Evolutionary conservation across 2,329 filamentous ascomycete species (phyloP), one percentile per base, ranked within the genome.

Genomic region (Diplodia mutila): DNA sequence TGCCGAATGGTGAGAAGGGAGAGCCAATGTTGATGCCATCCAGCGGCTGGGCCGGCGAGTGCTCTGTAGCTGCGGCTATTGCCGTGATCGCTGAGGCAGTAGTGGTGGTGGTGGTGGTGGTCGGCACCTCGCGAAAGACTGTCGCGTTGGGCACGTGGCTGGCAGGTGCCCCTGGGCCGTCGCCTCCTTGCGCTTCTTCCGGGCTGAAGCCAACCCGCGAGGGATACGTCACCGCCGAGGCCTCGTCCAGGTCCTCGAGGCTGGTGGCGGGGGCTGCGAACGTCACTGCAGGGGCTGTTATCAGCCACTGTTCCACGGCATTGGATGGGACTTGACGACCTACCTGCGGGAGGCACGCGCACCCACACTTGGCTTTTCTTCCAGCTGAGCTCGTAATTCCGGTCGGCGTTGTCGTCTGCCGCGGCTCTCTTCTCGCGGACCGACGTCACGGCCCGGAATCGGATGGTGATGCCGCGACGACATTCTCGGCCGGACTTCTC

Each of bases 371-470:
- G 64, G n/a, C 39, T 57, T 4, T 29, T 39, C 8, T 29, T 53
- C 53, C 39, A 67, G 46, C 55, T 61, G 32, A 61, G 48, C 23
- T 61, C 32, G 34, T 37, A 54, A 7, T n/a, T 52, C 46, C 29
- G 51, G 18, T 37, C 42, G 42, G 18, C 57, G 8, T 61, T 48
- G 8, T 21, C 34, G 4, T 14, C 16, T 14, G 37, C 42, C 16
- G 34, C 54, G 9, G 54, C 37, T 16, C 37, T 66, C 42, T 66
- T 66, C 29, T 67, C 65, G 23, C 65, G 65, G 46, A 67, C 65
- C 16, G 54, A 52, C 21, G 65, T 67, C 21, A 67, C 65, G 7
- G 65, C 54, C 16, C 65, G 42, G 48, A 67, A 67, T 4, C 65
- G 42, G 49, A 67, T 67, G 46, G 65, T 67, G 16, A 67, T 16